Evolutionary conservation across 2,329 filamentous ascomycete species (phyloP).

Genomic region (Fusarium hainanense): DNA sequence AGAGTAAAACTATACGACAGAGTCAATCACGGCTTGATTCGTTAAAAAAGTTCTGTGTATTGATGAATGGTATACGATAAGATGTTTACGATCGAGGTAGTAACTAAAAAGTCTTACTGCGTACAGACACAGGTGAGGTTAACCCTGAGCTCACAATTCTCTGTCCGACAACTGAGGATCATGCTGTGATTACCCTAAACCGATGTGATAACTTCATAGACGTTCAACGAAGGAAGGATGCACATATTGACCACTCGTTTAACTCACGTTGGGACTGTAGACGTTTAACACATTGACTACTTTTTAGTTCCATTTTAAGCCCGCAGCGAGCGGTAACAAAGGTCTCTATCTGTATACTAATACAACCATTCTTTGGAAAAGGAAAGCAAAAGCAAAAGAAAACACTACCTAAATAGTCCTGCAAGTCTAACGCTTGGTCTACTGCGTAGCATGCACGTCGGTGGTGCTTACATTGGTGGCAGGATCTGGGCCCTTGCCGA

Average conservation of each 20-base stretch:
- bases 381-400: slow-evolving; percentile 1
- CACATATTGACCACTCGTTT: neutral
- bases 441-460: neutral
- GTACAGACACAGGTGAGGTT: neutral
- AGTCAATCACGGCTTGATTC: no score
- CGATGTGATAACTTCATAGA: no score
- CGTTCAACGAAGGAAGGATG: no score
- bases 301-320: neutral
- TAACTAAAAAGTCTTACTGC: neutral
- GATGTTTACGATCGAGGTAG: neutral
- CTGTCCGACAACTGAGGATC: neutral
- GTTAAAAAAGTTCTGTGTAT: no score
- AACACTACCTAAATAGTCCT: neutral
- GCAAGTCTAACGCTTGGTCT: neutral
- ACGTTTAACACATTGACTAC: neutral
- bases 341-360: neutral
- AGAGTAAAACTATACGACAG: no score
- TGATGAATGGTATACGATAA: neutral
- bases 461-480: slow-evolving; percentile 1
- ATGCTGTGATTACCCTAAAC: neutral
- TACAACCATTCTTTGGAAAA: neutral
- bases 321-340: neutral
- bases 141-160: neutral
- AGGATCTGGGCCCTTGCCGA: slow-evolving; percentile 20
- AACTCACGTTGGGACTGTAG: fast-evolving